Percentiles rank a stretch among this genome's conserved stretches.
These are phyloP conservation scores for Scedosporium boydii DNA, from an alignment of 2,329 filamentous ascomycete species.

Conservation along the genomic window DNA sequence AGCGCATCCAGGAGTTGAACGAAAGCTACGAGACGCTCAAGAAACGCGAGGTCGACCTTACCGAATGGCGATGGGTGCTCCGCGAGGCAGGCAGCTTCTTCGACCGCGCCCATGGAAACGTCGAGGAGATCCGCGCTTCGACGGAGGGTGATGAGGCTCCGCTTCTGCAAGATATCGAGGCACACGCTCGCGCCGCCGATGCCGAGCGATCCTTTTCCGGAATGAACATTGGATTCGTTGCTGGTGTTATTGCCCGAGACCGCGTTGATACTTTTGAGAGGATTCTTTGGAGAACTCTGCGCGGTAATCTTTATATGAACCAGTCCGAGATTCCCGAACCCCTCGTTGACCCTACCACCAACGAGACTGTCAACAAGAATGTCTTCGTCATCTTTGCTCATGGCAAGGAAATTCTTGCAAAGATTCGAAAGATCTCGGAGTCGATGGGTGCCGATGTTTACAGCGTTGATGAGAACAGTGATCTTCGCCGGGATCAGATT, in stretches of 20 bases:
- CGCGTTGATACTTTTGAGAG: constrained; percentile 92
- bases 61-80: constrained; percentile 96
- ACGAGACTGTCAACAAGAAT: constrained; percentile 90
- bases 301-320: constrained; percentile 99
- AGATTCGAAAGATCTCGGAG: constrained; percentile 98
- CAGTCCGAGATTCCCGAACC: constrained; percentile 96
- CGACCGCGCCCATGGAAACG: constrained; percentile 88
- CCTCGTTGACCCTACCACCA: constrained; percentile 83
- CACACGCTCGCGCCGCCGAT: constrained; percentile 58
- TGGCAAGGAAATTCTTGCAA: constrained; percentile 94
- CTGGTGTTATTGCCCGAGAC: constrained; percentile 88
- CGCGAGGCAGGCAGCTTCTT: constrained; percentile 97
- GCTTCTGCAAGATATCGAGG: constrained; percentile 84
- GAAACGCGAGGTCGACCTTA: constrained; percentile 93
- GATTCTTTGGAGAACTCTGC: constrained; percentile 92
- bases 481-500: constrained; percentile 88
- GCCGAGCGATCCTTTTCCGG: constrained; percentile 83
- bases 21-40: constrained; percentile 98
- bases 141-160: constrained; percentile 88
- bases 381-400: constrained; percentile 99
- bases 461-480: constrained; percentile 94
- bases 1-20: constrained; percentile 82
- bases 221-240: constrained; percentile 98
- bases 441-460: constrained; percentile 94
- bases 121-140: constrained; percentile 90